These are phyloP conservation scores for Leccinum insolens DNA, from an alignment of 1,284 basidiomycete genomes.

Conservation along the genomic window DNA sequence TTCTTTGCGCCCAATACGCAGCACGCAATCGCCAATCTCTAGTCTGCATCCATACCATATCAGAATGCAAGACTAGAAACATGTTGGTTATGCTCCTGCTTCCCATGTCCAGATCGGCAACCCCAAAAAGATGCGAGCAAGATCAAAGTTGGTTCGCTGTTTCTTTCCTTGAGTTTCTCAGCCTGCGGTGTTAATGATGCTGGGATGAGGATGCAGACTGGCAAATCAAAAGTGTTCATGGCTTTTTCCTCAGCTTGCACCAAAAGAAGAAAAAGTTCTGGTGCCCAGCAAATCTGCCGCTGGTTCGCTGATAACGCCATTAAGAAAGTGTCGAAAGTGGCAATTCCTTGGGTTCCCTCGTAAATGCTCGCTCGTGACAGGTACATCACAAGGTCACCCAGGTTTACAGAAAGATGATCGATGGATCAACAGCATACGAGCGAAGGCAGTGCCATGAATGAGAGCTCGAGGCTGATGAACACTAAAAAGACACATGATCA, in stretches of 20 bases:
- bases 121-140: neutral
- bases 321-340: constrained; percentile 18
- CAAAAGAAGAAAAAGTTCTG: constrained; percentile 4
- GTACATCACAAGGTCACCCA: constrained; percentile 16
- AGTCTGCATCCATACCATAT: neutral
- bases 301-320: constrained; percentile 25
- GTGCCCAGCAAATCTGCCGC: constrained; percentile 12
- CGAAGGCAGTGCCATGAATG: constrained; percentile 21
- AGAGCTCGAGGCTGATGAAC: neutral
- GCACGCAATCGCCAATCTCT: constrained; percentile 3
- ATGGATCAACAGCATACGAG: constrained; percentile 17
- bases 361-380: constrained; percentile 19
- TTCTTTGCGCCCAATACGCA: constrained; percentile 19
- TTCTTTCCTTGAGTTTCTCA: neutral
- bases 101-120: neutral
- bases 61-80: constrained; percentile 23
- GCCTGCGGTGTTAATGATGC: constrained; percentile 1
- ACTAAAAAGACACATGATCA: constrained; percentile 4
- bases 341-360: constrained; percentile 13
- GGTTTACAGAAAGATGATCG: constrained; percentile 8
- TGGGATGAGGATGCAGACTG: neutral
- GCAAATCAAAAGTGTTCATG: constrained; percentile 5
- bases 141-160: constrained; percentile 9
- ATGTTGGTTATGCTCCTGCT: constrained; percentile 12
- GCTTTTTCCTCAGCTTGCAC: neutral